Evolutionary conservation across 345 rosid species (phyloP), one percentile per base, ranked within the genome.

Genomic region (Excoecaria agallocha): DNA sequence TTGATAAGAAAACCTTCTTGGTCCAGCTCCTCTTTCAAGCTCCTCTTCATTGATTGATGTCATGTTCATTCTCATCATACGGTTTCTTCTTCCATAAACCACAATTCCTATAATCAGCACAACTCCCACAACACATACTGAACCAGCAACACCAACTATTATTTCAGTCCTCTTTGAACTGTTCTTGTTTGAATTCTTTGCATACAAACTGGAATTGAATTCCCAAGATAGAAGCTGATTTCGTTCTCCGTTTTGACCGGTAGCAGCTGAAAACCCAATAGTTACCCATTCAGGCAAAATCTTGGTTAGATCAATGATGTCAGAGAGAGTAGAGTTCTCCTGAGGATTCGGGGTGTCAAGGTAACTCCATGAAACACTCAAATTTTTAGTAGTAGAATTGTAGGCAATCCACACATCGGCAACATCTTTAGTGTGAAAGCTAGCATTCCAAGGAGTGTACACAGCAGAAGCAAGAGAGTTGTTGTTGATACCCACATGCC

Each of bases 1-100:
- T 8, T 64, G 37, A 1, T 46, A 68, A 37, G 81, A 39, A 65
- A 87, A 82, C 30, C 78, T 80, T 37, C 74, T 82, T 3, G 87
- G 87, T 30, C 85, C 83, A 50, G 81, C 69, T 45, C 80, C 82
- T 68, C 20, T 82, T 74, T 82, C 86, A 1, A 87, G 68, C 30
- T 30, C 30, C 13, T 85, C 90, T 24, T 82, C 76, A n/a, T 70
- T 76, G 2, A 85, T 82, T 15, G 63, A 59, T 24, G 63, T 59
- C 11, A 59, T 24, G 63, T 59, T 59, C 63, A 59, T 37, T 4
- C 50, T 66, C 66, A 49, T 69, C 71, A 35, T 22, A 13, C 56
- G 45, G 77, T 74, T 83, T 68, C 74, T 25, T 52, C 39, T 77
- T 63, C 65, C 3, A 69, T 63, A 57, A 19, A 73, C 3, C 1